Conservation (phyloP, 495 filamentous ascomycete species). For the Trichoderma erinaceum region DNA sequence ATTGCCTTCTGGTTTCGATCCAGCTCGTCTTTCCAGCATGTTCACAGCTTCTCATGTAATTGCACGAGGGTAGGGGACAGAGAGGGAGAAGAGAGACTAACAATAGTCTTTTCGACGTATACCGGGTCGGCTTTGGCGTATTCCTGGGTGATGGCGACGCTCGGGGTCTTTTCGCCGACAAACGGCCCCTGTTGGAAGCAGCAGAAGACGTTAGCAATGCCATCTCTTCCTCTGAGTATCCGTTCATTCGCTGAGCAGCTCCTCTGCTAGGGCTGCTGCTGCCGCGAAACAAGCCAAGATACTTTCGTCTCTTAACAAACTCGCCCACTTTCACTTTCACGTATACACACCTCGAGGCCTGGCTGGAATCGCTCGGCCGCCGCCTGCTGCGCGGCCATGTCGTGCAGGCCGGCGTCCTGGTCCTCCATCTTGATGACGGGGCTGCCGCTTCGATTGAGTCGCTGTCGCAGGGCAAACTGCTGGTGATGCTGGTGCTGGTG, state of each 20-base stretch:
- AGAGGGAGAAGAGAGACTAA: conserved; percentile 39
- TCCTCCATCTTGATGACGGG: conserved; percentile 37
- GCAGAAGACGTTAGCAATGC: conserved; percentile 6
- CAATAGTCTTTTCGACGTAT: conserved; percentile 77
- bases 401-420: conserved; percentile 25
- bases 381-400: conserved; percentile 48
- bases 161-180: conserved; percentile 72
- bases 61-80: neutral
- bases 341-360: conserved; percentile 48
- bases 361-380: conserved; percentile 60
- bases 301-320: neutral
- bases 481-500: neutral
- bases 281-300: neutral
- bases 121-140: conserved; percentile 88
- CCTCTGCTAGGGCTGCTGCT: too few species aligned
- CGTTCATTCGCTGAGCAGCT: too few species aligned
- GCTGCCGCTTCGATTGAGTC: conserved; percentile 9
- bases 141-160: conserved; percentile 71
- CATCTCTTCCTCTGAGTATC: too few species aligned
- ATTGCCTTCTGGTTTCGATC: neutral
- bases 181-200: conserved; percentile 60
- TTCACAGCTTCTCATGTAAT: neutral
- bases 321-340: neutral
- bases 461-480: neutral
- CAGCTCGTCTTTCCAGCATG: neutral